Base-by-base conservation (phyloP, 306 rosid species). In the cucumber (Cucumis sativus) region DNA sequence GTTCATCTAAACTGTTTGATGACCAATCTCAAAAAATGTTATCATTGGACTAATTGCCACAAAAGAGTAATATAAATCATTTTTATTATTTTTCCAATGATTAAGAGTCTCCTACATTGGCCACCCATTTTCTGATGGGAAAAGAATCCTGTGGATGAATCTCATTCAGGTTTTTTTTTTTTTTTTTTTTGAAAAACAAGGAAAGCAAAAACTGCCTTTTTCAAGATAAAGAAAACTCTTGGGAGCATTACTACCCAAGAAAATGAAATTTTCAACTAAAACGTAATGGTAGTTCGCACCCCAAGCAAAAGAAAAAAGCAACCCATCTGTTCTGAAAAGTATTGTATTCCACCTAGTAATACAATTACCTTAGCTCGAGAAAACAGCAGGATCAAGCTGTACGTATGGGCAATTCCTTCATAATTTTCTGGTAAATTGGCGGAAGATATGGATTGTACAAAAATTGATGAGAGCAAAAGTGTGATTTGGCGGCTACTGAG, bases 381-480 rank as follows among this genome's bases (percentile, higher is more conserved):
- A 86, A 89, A 88, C 83, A 92, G 85, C 85, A 89, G 76, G 77
- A 91, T 85, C 78, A 96, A 88, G 85, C 92, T 84, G 84, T 91
- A 89, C 14, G 98, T 88, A 79, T 86, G 88, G 77, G 99, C 85
- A 68, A 96, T 89, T 82, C 91, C 99, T 96, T 91, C 99, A 83
- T 92, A 96, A 81, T 89, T 92, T 83, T 79, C 91, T 43, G 99
- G 98, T 84, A 84, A 72, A 85, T 96, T 96, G 76, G 80, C 85
- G 60, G 98, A 89, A 79, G 92, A 91, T 54, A 83, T 52, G 81
- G 96, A 87, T 75, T 92, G 98, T 54, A 82, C 89, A 90, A 89
- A 92, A 86, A 92, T 89, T 81, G 99, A 92, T 52, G 93, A 92
- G 62, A 92, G 85, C 84, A 96, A 76, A 77, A 83, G 89, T 76